Percentiles rank a stretch among this genome's conserved stretches.
Conservation (phyloP, 257 asterid species). For the Voacanga thouarsii region DNA sequence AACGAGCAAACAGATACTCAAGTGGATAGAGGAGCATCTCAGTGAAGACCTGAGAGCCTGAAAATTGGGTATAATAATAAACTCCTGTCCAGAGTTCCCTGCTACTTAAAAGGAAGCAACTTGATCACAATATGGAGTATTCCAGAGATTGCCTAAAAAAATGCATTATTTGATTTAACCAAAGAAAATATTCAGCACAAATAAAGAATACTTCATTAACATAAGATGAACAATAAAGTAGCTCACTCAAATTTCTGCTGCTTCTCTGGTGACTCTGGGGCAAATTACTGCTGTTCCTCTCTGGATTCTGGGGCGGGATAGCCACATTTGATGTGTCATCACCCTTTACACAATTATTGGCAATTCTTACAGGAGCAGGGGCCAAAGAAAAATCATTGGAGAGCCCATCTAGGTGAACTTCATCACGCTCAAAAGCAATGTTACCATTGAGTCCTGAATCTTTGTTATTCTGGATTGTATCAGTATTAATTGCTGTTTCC, state of each 20-base stretch:
- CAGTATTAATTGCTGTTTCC: neutral
- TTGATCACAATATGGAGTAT: no score
- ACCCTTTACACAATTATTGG: neutral
- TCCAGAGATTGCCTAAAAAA: no score
- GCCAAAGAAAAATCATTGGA: neutral
- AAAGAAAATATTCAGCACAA: neutral
- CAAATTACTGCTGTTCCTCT: neutral
- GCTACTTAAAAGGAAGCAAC: neutral
- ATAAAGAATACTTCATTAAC: neutral
- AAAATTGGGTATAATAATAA: neutral
- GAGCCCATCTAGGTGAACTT: neutral
- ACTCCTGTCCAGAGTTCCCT: neutral
- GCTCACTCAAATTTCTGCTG: neutral
- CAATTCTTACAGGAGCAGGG: neutral
- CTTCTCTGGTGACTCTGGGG: neutral
- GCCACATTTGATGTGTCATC: neutral
- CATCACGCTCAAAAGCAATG: neutral
- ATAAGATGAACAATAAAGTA: neutral
- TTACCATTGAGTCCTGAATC: neutral
- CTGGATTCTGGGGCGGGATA: neutral
- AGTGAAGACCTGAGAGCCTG: neutral
- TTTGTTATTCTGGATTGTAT: neutral
- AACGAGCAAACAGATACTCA: neutral
- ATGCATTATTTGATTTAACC: no score
- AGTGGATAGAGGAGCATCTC: neutral